phyloP scores from a whole-genome alignment of 805 yeast species.

The Suhomyces tanzawaensis region DNA sequence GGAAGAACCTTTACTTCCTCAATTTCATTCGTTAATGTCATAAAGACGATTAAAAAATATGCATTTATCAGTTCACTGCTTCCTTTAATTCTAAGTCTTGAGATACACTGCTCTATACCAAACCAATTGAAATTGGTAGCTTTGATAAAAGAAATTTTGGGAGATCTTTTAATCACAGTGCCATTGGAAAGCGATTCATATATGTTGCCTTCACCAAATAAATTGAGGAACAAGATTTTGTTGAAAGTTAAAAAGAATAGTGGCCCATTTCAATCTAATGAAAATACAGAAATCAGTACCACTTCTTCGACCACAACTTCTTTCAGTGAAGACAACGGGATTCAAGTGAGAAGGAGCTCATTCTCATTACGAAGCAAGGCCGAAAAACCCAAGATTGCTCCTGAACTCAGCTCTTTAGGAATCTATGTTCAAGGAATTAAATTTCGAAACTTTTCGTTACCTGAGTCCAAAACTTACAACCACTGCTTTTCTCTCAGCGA shows the following conservation, averaged over 20 bases:
- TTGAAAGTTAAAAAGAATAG: constrained; percentile 72
- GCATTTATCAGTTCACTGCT: constrained; percentile 85
- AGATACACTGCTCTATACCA: constrained; percentile 68
- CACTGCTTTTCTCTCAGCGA: constrained; percentile 90
- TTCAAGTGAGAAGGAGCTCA: constrained; percentile 12
- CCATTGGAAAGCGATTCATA: constrained; percentile 30
- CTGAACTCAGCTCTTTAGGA: constrained; percentile 58
- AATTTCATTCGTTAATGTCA: constrained; percentile 64
- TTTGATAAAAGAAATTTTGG: constrained; percentile 55
- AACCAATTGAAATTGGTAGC: constrained; percentile 63
- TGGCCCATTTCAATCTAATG: constrained; percentile 16
- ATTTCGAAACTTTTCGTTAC: constrained; percentile 78
- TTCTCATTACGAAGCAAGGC: constrained; percentile 24
- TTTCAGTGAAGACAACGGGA: constrained; percentile 38
- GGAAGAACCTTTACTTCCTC: constrained; percentile 82
- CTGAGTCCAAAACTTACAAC: constrained; percentile 75
- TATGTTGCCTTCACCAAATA: constrained; percentile 63
- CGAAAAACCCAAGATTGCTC: constrained; percentile 23
- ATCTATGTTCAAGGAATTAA: constrained; percentile 73
- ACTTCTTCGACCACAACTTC: constrained; percentile 40
- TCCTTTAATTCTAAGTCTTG: constrained; percentile 85
- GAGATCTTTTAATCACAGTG: constrained; percentile 49
- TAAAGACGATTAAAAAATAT: constrained; percentile 72
- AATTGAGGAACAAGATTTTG: constrained; percentile 66
- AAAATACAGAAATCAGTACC: constrained; percentile 18